A percentile compares a stretch with the other conserved stretches of the same genome.
phyloP scores from a whole-genome alignment of 108 stramenopile species.

The Aurantiochytrium sp. region DNA sequence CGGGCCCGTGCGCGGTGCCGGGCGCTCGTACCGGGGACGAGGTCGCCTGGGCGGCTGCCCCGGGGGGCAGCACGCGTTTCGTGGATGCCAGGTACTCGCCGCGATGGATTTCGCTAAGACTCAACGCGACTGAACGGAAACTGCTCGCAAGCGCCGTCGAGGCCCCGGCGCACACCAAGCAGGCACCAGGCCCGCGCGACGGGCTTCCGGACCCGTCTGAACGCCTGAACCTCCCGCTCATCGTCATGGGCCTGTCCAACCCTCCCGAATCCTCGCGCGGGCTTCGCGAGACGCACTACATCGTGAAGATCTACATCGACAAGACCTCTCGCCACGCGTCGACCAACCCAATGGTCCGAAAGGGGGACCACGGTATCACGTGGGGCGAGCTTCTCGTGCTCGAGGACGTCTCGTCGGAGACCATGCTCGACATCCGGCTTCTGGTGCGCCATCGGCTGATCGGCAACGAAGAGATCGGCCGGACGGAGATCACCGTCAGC shows the following conservation, averaged over 20 bases:
- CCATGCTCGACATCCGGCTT: background rate
- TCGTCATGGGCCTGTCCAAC: background rate
- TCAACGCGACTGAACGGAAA: too few species aligned
- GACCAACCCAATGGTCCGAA: background rate
- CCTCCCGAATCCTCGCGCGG: background rate
- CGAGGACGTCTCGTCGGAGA: background rate
- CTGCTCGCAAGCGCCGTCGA: too few species aligned
- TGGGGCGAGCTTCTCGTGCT: constrained; percentile 15
- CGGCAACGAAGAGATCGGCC: background rate
- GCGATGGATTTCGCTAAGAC: too few species aligned
- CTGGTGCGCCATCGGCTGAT: background rate
- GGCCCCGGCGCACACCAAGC: too few species aligned
- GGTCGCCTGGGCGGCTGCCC: too few species aligned
- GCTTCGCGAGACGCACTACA: constrained; percentile 5
- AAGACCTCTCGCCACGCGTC: background rate
- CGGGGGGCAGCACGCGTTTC: too few species aligned
- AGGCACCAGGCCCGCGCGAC: background rate
- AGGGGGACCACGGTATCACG: background rate
- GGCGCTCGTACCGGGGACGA: too few species aligned
- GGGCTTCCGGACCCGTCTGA: background rate
- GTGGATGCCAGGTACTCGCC: too few species aligned
- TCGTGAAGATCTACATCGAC: background rate
- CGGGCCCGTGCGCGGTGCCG: too few species aligned
- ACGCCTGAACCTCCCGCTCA: background rate
- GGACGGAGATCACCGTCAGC: background rate